Conservation (phyloP, 2,329 filamentous ascomycete genomes). For the Clarireedia paspali region DNA sequence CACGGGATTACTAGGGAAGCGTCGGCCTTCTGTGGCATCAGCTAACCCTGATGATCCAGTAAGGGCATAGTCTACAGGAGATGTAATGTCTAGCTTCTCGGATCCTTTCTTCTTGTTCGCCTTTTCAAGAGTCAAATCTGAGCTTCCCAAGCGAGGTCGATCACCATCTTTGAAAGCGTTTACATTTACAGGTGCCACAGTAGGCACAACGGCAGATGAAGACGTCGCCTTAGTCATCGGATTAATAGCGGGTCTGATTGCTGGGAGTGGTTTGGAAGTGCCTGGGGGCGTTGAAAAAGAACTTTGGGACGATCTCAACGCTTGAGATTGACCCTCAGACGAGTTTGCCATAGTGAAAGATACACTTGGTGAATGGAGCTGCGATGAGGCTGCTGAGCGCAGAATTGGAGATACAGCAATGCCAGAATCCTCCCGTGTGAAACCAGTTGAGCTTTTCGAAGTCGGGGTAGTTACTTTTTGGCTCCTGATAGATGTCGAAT, state of each 20-base stretch:
- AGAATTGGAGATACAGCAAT: slow-evolving; percentile 31
- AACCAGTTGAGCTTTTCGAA: slow-evolving; percentile 36
- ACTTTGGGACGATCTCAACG: slow-evolving; percentile 26
- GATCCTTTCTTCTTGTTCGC: neutral
- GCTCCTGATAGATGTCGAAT: slow-evolving; percentile 37
- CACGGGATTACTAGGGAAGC: slow-evolving; percentile 8
- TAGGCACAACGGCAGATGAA: slow-evolving; percentile 31
- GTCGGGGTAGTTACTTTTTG: slow-evolving; percentile 32
- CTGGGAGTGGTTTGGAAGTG: slow-evolving; percentile 23
- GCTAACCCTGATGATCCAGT: slow-evolving; percentile 13
- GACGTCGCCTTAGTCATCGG: slow-evolving; percentile 26
- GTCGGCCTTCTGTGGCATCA: slow-evolving; percentile 14
- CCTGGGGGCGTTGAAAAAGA: slow-evolving; percentile 21
- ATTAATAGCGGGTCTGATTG: slow-evolving; percentile 23
- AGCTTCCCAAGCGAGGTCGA: slow-evolving; percentile 31
- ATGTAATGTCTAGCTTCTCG: neutral
- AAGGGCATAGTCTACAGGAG: slow-evolving; percentile 10
- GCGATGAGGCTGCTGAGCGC: slow-evolving; percentile 25
- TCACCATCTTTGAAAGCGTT: slow-evolving; percentile 43
- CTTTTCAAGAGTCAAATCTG: slow-evolving; percentile 4
- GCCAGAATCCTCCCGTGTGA: slow-evolving; percentile 33
- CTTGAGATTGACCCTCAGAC: slow-evolving; percentile 27
- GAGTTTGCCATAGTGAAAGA: slow-evolving; percentile 23
- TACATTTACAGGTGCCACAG: slow-evolving; percentile 42
- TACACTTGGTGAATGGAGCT: slow-evolving; percentile 26